These are phyloP conservation scores for Globisporangium cederbergense DNA, from an alignment of 352 stramenopile genomes.

Conservation along the genomic window DNA sequence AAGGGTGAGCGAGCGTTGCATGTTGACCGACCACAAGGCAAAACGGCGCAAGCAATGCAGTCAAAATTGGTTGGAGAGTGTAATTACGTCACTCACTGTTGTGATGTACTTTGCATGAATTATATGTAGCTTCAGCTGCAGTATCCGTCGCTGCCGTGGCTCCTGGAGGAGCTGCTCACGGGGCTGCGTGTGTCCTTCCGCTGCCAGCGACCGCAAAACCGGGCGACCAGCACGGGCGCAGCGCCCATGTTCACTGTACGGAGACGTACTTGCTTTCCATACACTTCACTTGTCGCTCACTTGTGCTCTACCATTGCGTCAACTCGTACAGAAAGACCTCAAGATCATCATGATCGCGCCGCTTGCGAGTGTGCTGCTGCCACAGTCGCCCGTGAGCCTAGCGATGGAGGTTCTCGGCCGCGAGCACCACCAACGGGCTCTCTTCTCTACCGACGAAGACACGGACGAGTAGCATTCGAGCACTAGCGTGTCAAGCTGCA, in stretches of 20 bases:
- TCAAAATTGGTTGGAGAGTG: background rate
- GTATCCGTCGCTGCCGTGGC: conserved; percentile 33
- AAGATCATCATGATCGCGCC: conserved; percentile 47
- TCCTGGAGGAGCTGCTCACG: conserved; percentile 50
- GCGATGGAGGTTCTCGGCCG: conserved; percentile 35
- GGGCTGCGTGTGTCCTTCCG: conserved; percentile 49
- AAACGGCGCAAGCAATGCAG: background rate
- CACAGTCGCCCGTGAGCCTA: conserved; percentile 33
- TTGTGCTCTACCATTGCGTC: background rate
- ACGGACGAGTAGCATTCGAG: background rate
- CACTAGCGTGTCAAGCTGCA: background rate
- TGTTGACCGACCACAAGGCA: background rate
- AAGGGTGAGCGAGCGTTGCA: conserved; percentile 3
- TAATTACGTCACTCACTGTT: background rate
- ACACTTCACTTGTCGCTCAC: background rate
- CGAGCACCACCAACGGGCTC: conserved; percentile 6
- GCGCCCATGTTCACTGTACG: conserved; percentile 28
- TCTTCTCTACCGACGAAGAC: background rate
- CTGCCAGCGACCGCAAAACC: conserved; percentile 33
- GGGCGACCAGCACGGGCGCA: conserved; percentile 14
- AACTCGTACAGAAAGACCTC: conserved; percentile 30
- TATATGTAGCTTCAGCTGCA: conserved; percentile 26
- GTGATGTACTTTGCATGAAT: background rate
- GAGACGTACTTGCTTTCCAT: background rate
- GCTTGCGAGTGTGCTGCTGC: conserved; percentile 35